phyloP scores from a whole-genome alignment of 169 alveolate species.

The Theileria annulata region DNA sequence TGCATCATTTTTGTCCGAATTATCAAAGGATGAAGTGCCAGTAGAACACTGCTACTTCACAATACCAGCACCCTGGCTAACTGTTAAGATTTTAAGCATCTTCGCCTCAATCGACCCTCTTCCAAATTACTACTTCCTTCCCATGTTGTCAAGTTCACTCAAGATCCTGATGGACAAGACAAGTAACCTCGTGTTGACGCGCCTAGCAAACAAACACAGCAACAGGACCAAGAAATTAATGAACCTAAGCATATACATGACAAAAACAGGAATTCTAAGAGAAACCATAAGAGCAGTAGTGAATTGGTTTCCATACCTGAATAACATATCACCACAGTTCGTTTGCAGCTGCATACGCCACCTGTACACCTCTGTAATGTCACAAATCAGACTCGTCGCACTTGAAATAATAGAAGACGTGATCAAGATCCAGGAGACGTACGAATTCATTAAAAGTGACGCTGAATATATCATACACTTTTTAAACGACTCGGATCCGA shows the following conservation, averaged over 20 bases:
- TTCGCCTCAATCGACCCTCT: conserved; percentile 24
- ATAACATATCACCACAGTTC: conserved; percentile 17
- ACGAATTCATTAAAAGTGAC: conserved; percentile 23
- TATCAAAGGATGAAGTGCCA: conserved; percentile 25
- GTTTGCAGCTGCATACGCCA: conserved; percentile 23
- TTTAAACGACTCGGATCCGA: conserved; percentile 39
- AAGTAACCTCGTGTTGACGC: conserved; percentile 5
- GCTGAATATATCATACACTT: conserved; percentile 43
- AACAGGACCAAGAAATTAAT: neutral
- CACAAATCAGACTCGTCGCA: conserved; percentile 39
- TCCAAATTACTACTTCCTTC: conserved; percentile 15
- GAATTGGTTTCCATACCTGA: conserved; percentile 36
- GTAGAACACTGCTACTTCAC: conserved; percentile 43
- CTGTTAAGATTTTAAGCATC: conserved; percentile 30
- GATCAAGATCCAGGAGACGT: conserved; percentile 9
- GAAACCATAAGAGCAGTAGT: conserved; percentile 56
- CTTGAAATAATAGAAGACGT: conserved; percentile 41
- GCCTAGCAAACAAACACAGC: neutral
- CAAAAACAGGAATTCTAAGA: conserved; percentile 31
- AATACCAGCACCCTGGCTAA: conserved; percentile 55
- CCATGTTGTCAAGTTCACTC: conserved; percentile 22
- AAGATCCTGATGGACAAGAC: conserved; percentile 29
- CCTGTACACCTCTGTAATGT: conserved; percentile 28
- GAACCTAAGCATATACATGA: conserved; percentile 20
- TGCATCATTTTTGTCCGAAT: conserved; percentile 20